Evolutionary conservation across 2,329 filamentous ascomycete species (phyloP).

Genomic region (Elsinoe australis): DNA sequence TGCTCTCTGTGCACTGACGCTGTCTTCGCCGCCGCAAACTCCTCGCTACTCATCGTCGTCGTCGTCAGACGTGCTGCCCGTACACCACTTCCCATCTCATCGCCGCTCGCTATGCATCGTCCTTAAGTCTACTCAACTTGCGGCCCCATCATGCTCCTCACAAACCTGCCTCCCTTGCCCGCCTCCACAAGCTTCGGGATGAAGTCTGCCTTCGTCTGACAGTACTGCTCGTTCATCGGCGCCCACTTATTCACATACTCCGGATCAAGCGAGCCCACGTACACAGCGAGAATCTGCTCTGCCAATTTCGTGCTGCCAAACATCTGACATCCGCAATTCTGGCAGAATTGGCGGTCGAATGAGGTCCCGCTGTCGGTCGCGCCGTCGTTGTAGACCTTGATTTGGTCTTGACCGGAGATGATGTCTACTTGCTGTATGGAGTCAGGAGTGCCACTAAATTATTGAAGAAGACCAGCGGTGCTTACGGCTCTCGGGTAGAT

Average conservation of each 20-base stretch:
- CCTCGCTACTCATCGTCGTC: conserved; percentile 9
- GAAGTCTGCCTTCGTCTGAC: conserved; percentile 8
- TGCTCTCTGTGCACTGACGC: no score
- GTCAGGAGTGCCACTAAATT: not conserved
- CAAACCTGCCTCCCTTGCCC: conserved; percentile 9
- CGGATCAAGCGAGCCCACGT: conserved; percentile 7
- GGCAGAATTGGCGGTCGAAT: conserved; percentile 10
- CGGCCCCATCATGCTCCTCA: conserved; percentile 10
- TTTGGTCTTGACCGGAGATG: not conserved
- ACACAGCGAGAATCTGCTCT: conserved; percentile 7
- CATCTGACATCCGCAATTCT: not conserved
- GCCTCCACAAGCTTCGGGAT: conserved; percentile 5
- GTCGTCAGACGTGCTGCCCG: no score
- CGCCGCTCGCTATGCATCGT: no score
- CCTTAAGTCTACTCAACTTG: not conserved
- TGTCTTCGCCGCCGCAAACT: not conserved
- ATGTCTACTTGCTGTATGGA: conserved; percentile 1
- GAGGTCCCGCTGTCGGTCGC: conserved; percentile 11
- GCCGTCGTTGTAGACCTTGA: conserved; percentile 2
- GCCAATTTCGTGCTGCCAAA: not conserved
- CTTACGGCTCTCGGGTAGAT: conserved; percentile 3
- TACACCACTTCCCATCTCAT: no score
- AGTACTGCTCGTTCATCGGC: conserved; percentile 14
- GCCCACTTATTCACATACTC: conserved; percentile 11
- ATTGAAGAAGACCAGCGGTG: not conserved